Evolutionary conservation across 371 early-diverging fungal genomes (phyloP).

Genomic region (Mucor mucedo): DNA sequence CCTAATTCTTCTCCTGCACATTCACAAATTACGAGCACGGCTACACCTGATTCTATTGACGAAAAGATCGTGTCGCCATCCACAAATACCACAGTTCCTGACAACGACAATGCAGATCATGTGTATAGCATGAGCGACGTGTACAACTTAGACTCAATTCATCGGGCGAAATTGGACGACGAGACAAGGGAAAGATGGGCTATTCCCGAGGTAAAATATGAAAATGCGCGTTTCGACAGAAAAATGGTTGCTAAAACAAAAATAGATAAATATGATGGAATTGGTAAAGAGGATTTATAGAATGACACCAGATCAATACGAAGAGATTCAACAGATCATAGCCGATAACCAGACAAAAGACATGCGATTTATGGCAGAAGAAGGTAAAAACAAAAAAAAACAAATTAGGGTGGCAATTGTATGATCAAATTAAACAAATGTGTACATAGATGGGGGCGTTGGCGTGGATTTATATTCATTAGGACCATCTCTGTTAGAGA

Average conservation of each 20-base stretch:
- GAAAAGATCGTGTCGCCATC: background rate
- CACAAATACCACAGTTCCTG: background rate
- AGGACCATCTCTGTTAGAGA: constrained; percentile 31
- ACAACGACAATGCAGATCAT: constrained; percentile 22
- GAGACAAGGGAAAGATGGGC: constrained; percentile 41
- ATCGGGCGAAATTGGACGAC: constrained; percentile 28
- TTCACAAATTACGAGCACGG: background rate
- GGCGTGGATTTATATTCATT: constrained; percentile 48
- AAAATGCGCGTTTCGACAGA: background rate
- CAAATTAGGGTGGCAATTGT: too few relatives aligned
- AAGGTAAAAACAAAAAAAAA: constrained; percentile 1
- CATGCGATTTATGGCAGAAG: constrained; percentile 17
- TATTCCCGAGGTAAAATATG: constrained; percentile 43
- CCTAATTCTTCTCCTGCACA: constrained; percentile 12
- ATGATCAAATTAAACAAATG: too few relatives aligned
- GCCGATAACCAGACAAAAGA: constrained; percentile 31
- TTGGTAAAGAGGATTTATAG: constrained; percentile 38
- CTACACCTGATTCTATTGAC: constrained; percentile 6
- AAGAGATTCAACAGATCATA: constrained; percentile 36
- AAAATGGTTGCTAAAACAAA: background rate
- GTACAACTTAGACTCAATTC: constrained; percentile 39
- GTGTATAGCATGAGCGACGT: constrained; percentile 40
- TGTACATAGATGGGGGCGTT: constrained; percentile 31
- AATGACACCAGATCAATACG: constrained; percentile 31
- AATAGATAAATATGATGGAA: constrained; percentile 41